phyloP scores from a whole-genome alignment of 2,329 filamentous ascomycete species.

The Fusarium pilosicola region DNA sequence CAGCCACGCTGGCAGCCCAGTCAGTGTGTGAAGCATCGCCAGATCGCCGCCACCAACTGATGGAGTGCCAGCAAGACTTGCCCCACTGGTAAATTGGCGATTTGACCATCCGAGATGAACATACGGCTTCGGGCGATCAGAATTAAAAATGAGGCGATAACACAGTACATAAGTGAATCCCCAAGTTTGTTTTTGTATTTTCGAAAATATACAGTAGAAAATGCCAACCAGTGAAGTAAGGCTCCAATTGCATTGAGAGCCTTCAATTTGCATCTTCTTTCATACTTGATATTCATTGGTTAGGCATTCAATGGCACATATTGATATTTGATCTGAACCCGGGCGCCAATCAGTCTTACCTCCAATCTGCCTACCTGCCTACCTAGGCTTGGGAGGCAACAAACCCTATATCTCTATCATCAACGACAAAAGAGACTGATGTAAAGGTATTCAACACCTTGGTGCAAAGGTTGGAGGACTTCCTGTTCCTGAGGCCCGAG shows the following conservation, averaged over 20 bases:
- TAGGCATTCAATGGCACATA: neutral
- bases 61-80: slow-evolving; percentile 11
- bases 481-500: neutral
- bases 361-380: neutral
- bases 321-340: neutral
- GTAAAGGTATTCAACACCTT: neutral
- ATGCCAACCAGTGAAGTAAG: neutral
- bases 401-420: neutral
- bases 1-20: slow-evolving; percentile 31
- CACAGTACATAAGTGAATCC: neutral
- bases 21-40: slow-evolving; percentile 13
- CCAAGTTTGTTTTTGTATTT: neutral
- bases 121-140: slow-evolving; percentile 22
- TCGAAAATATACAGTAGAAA: neutral
- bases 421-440: neutral
- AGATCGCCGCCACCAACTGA: slow-evolving; percentile 13
- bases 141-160: slow-evolving; percentile 12
- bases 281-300: neutral
- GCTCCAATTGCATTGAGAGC: neutral
- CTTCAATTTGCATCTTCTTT: neutral
- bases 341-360: neutral
- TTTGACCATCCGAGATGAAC: slow-evolving; percentile 29
- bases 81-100: slow-evolving; percentile 28
- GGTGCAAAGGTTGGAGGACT: neutral
- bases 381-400: neutral